Percentiles rank a stretch among this genome's conserved stretches.
These are phyloP conservation scores for Naganishia sp. DNA, from an alignment of 1,284 basidiomycete species.

Conservation along the genomic window DNA sequence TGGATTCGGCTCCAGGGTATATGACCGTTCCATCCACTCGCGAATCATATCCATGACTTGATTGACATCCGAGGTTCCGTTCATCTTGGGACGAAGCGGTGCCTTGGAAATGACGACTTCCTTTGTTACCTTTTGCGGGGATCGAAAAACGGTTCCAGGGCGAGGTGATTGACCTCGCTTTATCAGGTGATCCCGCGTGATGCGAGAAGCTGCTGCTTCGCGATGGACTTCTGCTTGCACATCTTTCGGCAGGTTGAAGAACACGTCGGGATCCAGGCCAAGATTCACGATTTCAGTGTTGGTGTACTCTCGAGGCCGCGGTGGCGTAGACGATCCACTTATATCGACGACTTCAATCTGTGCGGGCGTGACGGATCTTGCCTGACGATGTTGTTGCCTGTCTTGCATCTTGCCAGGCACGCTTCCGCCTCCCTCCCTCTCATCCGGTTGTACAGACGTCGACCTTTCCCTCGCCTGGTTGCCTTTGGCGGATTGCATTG, in stretches of 20 bases:
- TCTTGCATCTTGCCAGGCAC: background rate
- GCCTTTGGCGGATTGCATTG: background rate
- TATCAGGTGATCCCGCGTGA: conserved; percentile 13
- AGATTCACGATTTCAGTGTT: conserved; percentile 63
- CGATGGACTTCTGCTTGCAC: conserved; percentile 62
- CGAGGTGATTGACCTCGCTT: conserved; percentile 43
- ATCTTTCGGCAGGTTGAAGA: conserved; percentile 69
- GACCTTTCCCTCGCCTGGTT: background rate
- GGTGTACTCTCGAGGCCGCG: conserved; percentile 32
- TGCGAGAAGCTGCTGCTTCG: conserved; percentile 8
- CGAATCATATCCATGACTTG: conserved; percentile 70
- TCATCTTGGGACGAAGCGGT: conserved; percentile 58
- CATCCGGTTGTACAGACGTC: conserved; percentile 13
- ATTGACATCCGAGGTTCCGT: conserved; percentile 63
- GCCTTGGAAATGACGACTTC: conserved; percentile 57
- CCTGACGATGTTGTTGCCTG: conserved; percentile 1
- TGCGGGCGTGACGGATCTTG: conserved; percentile 21
- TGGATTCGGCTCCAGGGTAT: conserved; percentile 60
- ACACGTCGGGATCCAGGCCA: conserved; percentile 68
- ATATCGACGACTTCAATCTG: conserved; percentile 12
- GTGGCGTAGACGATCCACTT: conserved; percentile 18
- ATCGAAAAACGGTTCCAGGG: conserved; percentile 44
- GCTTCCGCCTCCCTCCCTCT: conserved; percentile 8
- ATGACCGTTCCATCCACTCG: conserved; percentile 66
- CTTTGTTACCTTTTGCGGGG: conserved; percentile 49